These are phyloP conservation scores for Xylariaceae sp. DNA, from an alignment of 2,329 filamentous ascomycete species.

Conservation along the genomic window DNA sequence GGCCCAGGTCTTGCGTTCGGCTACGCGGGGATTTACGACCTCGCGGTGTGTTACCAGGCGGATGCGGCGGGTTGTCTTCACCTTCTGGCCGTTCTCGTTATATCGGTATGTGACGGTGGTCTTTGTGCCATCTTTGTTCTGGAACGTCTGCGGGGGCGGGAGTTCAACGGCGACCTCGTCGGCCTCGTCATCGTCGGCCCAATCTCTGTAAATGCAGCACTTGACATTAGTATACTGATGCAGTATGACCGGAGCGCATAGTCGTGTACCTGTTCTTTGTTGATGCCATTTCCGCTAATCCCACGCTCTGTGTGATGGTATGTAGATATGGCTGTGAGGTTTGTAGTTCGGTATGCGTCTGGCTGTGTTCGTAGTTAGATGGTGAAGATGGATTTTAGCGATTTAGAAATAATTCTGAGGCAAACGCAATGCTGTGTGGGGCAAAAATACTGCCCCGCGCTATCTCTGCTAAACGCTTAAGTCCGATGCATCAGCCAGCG, in stretches of 20 bases:
- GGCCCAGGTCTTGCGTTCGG: slow-evolving; percentile 88
- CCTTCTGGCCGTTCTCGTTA: slow-evolving; percentile 93
- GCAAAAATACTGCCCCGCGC: slow-evolving; percentile 18
- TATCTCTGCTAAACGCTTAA: slow-evolving; percentile 18
- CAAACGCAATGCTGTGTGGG: slow-evolving; percentile 24
- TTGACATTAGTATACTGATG: slow-evolving; percentile 4
- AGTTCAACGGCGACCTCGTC: slow-evolving; percentile 73
- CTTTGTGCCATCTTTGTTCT: slow-evolving; percentile 98
- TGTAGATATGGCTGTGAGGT: background rate
- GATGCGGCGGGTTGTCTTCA: slow-evolving; percentile 96
- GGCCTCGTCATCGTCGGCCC: slow-evolving; percentile 95
- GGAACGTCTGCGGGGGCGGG: slow-evolving; percentile 84
- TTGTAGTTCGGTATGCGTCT: background rate
- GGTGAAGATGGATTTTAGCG: slow-evolving; percentile 33
- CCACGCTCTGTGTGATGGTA: background rate
- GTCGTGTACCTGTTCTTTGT: slow-evolving; percentile 28
- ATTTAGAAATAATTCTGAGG: slow-evolving; percentile 36
- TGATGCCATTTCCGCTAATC: slow-evolving; percentile 32
- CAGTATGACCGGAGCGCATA: background rate
- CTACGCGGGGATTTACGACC: slow-evolving; percentile 94
- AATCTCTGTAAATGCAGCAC: slow-evolving; percentile 60
- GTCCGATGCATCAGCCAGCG: slow-evolving; percentile 9
- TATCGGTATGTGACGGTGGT: slow-evolving; percentile 89
- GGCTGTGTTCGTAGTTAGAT: slow-evolving; percentile 12
- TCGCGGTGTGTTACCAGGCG: slow-evolving; percentile 90